Evolutionary conservation across 1,139 yeast species (phyloP).

Genomic region (Entelexis paramagnoliae): DNA sequence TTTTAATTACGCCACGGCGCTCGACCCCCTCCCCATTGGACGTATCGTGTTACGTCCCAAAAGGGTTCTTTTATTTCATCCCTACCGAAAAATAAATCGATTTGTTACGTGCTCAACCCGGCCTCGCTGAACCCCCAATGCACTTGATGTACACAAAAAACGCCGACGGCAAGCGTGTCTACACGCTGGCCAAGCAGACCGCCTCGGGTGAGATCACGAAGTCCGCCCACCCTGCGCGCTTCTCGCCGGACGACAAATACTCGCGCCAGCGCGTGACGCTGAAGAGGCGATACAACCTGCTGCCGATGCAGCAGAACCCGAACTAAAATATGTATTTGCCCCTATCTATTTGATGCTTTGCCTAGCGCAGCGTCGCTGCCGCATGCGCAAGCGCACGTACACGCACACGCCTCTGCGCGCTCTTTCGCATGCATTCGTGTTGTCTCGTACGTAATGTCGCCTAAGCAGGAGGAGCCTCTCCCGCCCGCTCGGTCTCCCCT

Average conservation of each 20-base stretch:
- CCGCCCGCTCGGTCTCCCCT: too few species aligned
- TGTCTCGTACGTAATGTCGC: conserved; percentile 4
- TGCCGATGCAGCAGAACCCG: conserved; percentile 64
- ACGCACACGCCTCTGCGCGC: too few species aligned
- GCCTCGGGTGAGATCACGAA: conserved; percentile 89
- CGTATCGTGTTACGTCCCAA: not conserved
- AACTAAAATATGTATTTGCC: not conserved
- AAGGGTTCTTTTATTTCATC: not conserved
- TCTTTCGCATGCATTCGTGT: not conserved
- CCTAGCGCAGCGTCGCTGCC: not conserved
- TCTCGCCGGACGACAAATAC: conserved; percentile 98
- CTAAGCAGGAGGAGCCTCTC: not conserved
- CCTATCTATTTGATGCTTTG: not conserved
- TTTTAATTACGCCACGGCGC: too few species aligned
- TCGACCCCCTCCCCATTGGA: too few species aligned
- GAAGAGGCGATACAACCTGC: conserved; percentile 83
- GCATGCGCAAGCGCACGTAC: too few species aligned
- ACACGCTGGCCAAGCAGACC: conserved; percentile 77
- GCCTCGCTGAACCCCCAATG: conserved; percentile 43
- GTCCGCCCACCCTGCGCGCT: conserved; percentile 98
- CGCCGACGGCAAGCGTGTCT: conserved; percentile 87
- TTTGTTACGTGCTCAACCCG: not conserved
- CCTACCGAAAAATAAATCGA: not conserved
- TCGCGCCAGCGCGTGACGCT: conserved; percentile 97
- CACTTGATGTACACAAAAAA: conserved; percentile 98